Percentiles rank a stretch among this genome's conserved stretches.
Conservation (phyloP, 495 filamentous ascomycete species). For the Usnea hakonensis region DNA sequence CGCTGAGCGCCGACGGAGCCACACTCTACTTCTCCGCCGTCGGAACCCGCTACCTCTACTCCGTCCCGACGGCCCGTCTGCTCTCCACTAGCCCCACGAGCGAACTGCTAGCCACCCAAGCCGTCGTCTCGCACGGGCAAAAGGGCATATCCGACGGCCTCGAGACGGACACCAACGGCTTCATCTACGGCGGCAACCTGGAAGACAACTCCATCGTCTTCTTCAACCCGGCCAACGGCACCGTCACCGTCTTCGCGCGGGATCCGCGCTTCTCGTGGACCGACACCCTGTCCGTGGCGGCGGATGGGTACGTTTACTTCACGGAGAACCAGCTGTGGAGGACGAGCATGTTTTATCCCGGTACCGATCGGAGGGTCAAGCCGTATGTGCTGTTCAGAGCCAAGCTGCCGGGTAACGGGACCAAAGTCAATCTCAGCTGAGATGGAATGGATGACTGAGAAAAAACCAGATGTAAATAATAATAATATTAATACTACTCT, state of each 20-base stretch:
- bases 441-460: not conserved
- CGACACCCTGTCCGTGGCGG: constrained; percentile 27
- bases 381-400: constrained; percentile 34
- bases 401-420: constrained; percentile 29
- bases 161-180: constrained; percentile 33
- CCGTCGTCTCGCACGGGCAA: constrained; percentile 25
- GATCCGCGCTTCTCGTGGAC: constrained; percentile 35
- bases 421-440: constrained; percentile 24
- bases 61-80: constrained; percentile 30
- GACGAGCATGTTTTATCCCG: constrained; percentile 21
- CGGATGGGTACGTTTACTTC: constrained; percentile 33
- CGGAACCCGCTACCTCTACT: constrained; percentile 28
- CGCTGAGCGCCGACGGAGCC: constrained; percentile 32
- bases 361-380: constrained; percentile 26
- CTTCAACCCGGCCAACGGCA: constrained; percentile 37
- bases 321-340: constrained; percentile 26
- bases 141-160: constrained; percentile 34
- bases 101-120: constrained; percentile 29
- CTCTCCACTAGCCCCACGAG: constrained; percentile 18
- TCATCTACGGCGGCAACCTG: constrained; percentile 35
- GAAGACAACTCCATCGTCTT: constrained; percentile 35
- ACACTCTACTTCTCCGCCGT: constrained; percentile 32
- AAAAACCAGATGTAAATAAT: not conserved
- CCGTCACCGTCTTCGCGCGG: constrained; percentile 28
- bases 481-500: too few species aligned